These are phyloP conservation scores for Verticillium tricorpus DNA, from an alignment of 2,329 filamentous ascomycete species.

Conservation along the genomic window DNA sequence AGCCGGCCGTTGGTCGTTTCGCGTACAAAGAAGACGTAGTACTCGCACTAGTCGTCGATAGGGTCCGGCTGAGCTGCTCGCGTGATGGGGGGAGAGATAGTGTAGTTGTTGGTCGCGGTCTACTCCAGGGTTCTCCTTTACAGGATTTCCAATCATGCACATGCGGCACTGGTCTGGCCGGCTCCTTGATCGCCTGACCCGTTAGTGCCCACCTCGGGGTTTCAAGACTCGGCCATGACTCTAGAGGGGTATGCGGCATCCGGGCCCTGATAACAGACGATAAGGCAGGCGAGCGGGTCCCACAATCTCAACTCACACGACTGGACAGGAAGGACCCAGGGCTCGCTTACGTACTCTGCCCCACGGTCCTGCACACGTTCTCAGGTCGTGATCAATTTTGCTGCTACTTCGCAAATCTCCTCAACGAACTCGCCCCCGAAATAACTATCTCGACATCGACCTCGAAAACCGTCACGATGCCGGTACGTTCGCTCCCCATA, in stretches of 20 bases:
- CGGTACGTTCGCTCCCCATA: slow-evolving; percentile 26
- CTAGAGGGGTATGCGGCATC: neutral
- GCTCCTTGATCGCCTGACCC: neutral
- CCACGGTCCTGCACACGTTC: neutral
- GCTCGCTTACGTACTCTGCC: neutral
- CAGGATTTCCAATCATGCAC: neutral
- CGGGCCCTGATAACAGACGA: neutral
- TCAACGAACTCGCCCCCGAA: neutral
- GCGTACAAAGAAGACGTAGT: slow-evolving; percentile 2
- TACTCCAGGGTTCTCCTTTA: neutral
- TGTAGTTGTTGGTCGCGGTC: neutral
- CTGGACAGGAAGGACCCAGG: neutral
- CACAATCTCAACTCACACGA: neutral
- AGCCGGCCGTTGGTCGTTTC: neutral
- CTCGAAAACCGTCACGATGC: slow-evolving; percentile 35
- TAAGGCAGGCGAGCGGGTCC: neutral
- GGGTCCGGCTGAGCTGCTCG: neutral
- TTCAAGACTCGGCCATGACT: neutral
- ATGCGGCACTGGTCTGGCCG: neutral
- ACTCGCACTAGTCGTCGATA: neutral
- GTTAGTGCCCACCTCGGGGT: neutral
- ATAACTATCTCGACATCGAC: slow-evolving; percentile 2
- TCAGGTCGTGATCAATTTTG: neutral
- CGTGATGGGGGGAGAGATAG: neutral
- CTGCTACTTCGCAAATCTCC: neutral